These are phyloP conservation scores for Hibiscus syriacus DNA, from an alignment of 345 rosid species.

Conservation along the genomic window DNA sequence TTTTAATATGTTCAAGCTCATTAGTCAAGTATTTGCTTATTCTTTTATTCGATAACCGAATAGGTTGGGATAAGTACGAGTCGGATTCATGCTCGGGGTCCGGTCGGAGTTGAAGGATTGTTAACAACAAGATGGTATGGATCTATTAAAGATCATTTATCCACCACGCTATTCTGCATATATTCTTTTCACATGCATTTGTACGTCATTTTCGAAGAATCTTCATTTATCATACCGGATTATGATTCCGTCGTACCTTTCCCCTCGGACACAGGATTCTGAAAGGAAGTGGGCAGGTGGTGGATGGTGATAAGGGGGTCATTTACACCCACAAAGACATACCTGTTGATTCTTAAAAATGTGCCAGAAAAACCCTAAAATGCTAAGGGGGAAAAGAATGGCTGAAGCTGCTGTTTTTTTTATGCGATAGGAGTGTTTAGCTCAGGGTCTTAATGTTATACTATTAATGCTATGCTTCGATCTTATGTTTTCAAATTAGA, in stretches of 20 bases:
- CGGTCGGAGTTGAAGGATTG: slow-evolving; percentile 96
- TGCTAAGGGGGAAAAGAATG: not conserved
- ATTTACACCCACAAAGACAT: slow-evolving; percentile 66
- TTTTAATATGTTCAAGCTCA: not conserved
- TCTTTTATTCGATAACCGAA: slow-evolving; percentile 2
- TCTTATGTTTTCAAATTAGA: not conserved
- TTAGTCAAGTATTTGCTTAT: slow-evolving; percentile 1
- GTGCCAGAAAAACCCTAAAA: not conserved
- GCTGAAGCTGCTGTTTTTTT: no score
- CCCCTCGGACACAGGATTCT: slow-evolving; percentile 59
- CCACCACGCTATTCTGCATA: not conserved
- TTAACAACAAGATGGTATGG: slow-evolving; percentile 89
- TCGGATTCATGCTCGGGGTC: slow-evolving; percentile 98
- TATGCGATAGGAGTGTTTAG: not conserved
- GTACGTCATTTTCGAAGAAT: no score
- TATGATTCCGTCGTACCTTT: not conserved
- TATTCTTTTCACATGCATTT: not conserved
- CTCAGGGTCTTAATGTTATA: not conserved
- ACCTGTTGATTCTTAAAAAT: slow-evolving; percentile 18
- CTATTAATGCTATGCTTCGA: not conserved
- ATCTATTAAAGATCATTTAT: not conserved
- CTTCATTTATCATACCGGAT: no score
- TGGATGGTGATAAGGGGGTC: slow-evolving; percentile 79
- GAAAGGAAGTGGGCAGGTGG: slow-evolving; percentile 89
- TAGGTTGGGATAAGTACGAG: slow-evolving; percentile 97